Percentiles rank a stretch among this genome's conserved stretches.
phyloP scores from a whole-genome alignment of 2,329 filamentous ascomycete genomes.

The Xylaria sp. region DNA sequence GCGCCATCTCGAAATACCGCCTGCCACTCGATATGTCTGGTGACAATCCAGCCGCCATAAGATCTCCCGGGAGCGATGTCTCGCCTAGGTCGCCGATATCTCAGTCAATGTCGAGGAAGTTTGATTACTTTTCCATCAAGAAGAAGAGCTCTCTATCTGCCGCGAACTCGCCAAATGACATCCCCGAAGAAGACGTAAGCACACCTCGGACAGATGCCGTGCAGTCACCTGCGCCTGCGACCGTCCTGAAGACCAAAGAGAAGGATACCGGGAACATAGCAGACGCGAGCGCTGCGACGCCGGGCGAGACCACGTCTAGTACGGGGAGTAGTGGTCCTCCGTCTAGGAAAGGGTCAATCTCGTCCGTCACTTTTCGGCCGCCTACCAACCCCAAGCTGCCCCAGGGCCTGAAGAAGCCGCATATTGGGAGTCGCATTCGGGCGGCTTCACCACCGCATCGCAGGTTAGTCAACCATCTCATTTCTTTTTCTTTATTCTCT shows the following conservation, averaged over 20 bases:
- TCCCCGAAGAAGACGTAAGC: conserved; percentile 14
- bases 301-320: conserved; percentile 41
- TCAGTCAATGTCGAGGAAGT: conserved; percentile 30
- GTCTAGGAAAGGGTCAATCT: conserved; percentile 50
- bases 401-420: conserved; percentile 51
- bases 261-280: conserved; percentile 36
- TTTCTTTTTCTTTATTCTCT: conserved; percentile 4
- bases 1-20: conserved; percentile 17
- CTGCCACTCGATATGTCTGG: conserved; percentile 31
- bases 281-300: conserved; percentile 38
- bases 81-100: conserved; percentile 34
- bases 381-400: conserved; percentile 49
- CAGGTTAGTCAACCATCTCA: conserved; percentile 45
- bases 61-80: conserved; percentile 32
- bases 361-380: conserved; percentile 52
- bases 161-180: conserved; percentile 10
- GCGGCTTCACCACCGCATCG: conserved; percentile 52
- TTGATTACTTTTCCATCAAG: conserved; percentile 34
- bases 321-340: conserved; percentile 38
- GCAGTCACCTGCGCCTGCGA: conserved; percentile 7
- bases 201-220: conserved; percentile 14
- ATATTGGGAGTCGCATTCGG: conserved; percentile 46
- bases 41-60: conserved; percentile 24
- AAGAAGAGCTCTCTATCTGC: conserved; percentile 15
- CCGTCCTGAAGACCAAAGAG: conserved; percentile 18